Evolutionary conservation across 2,329 filamentous ascomycete species (phyloP), one percentile per base, ranked within the genome.

Genomic region (Sodiomyces alkalinus): DNA sequence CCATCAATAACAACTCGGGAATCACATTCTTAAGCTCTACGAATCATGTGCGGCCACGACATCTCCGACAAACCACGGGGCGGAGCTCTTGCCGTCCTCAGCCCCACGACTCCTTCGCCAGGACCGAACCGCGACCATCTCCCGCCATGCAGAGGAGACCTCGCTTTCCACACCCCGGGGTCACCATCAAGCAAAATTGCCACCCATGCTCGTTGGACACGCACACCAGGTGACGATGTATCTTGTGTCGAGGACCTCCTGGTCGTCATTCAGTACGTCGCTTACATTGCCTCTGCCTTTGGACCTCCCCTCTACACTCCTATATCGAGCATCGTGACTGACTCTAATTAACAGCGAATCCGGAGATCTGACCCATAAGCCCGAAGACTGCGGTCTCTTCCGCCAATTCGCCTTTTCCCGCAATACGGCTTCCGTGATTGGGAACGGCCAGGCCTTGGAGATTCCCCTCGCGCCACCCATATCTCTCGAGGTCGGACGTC

Each of bases 41-140:
- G 44, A 9, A 21, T n/a, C 15, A 64, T 64, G 60, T 64, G 60
- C 35, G 58, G 60, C 23, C 51, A 52, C 5, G 51, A 61, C 27
- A 49, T 39, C 31, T 49, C 51, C 8, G 48, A 53, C 32, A 43
- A 50, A 26, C 55, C 58, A 7, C 49, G 51, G 21, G 58, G 60
- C 32, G 60, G 60, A 19, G 60, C 60, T 11, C 49, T 64, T 27
- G 60, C 49, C 6, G 56, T 60, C 6, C 51, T 64, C 25, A 51
- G 41, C 12, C 47, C 49, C 21, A 21, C 23, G 2, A 7, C 29
- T 27, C 2, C 19, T 22, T 14, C 9, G 8, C 10, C 25, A 20
- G 11, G 10, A 13, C 8, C 13, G 14, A 11, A 17, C 33, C 14
- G 10, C 6, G 3, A 17, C 23, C 4, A 17, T 7, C 8, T 14